Percentiles rank a stretch among this genome's conserved stretches.
These are phyloP conservation scores for Trichomonas vaginalis DNA, from an alignment of 208 protist species.

Conservation along the genomic window DNA sequence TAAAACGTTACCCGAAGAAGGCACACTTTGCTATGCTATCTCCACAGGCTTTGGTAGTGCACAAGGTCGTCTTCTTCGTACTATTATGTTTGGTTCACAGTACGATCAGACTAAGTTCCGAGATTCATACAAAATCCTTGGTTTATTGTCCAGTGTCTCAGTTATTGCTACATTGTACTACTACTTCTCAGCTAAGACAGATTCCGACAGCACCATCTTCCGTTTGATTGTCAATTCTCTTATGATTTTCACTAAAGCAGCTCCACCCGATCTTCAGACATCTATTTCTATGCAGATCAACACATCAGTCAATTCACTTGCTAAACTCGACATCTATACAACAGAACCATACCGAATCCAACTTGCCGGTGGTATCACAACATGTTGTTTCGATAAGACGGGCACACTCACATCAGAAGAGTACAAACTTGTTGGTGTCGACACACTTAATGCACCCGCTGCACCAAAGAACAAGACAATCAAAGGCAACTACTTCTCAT, in stretches of 20 bases:
- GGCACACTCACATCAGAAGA: conserved; percentile 86
- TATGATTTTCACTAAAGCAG: conserved; percentile 58
- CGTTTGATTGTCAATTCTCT: conserved; percentile 91
- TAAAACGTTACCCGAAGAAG: conserved; percentile 39
- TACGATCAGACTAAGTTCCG: conserved; percentile 73
- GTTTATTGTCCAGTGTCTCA: conserved; percentile 83
- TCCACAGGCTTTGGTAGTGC: conserved; percentile 92
- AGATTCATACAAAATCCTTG: conserved; percentile 81
- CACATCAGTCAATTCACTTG: conserved; percentile 62
- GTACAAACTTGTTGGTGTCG: conserved; percentile 62
- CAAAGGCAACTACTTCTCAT: not conserved
- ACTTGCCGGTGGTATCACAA: conserved; percentile 82
- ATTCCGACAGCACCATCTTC: conserved; percentile 53
- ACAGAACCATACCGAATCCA: conserved; percentile 98
- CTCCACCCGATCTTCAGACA: conserved; percentile 97
- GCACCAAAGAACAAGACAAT: not conserved
- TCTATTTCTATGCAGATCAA: conserved; percentile 86
- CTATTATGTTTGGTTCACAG: conserved; percentile 64
- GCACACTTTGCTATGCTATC: conserved; percentile 76
- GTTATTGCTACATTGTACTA: conserved; percentile 33
- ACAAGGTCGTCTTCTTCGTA: conserved; percentile 65
- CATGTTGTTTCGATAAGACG: conserved; percentile 99
- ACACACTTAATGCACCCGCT: conserved; percentile 16
- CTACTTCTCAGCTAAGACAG: conserved; percentile 19
- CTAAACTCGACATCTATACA: conserved; percentile 52